Percentiles rank a stretch among this genome's conserved stretches.
Conservation (phyloP, 805 yeast genomes). For the Metschnikowia cubensis region DNA sequence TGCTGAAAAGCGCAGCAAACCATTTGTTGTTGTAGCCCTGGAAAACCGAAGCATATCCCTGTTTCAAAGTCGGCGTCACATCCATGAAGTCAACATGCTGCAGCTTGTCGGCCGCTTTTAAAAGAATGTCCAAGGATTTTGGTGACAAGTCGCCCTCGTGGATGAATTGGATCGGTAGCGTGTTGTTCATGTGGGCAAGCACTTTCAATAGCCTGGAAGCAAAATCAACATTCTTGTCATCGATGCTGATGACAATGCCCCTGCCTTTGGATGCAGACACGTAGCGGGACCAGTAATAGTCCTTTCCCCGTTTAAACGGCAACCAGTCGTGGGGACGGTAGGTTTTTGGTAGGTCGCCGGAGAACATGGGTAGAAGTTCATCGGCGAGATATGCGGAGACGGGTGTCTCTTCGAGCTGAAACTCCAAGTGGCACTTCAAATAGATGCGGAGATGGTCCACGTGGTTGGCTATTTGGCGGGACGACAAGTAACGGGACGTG, state of each 20-base stretch:
- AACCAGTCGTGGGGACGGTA: conserved; percentile 7
- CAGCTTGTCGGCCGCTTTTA: conserved; percentile 5
- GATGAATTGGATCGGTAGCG: conserved; percentile 15
- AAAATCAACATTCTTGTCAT: conserved; percentile 10
- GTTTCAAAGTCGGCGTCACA: conserved; percentile 19
- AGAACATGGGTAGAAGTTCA: conserved; percentile 17
- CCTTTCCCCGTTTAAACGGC: conserved; percentile 1
- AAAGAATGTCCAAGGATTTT: conserved; percentile 1
- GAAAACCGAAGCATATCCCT: conserved; percentile 20
- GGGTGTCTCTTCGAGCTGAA: conserved; percentile 5
- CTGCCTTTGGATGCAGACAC: conserved; percentile 7
- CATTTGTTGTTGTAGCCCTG: conserved; percentile 27
- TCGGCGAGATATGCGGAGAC: conserved; percentile 8
- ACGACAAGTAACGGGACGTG: conserved; percentile 10
- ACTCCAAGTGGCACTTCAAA: conserved; percentile 11
- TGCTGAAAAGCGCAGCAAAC: conserved; percentile 17
- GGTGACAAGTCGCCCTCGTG: conserved; percentile 14
- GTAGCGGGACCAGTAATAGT: conserved; percentile 10
- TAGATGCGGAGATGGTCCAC: conserved; percentile 14
- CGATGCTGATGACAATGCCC: conserved; percentile 17
- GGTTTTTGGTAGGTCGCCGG: conserved; percentile 9
- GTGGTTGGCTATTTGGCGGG: conserved; percentile 13
- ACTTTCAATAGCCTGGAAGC: conserved; percentile 14
- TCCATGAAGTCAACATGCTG: conserved; percentile 13
- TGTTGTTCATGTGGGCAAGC: conserved; percentile 8